These are phyloP conservation scores for Eimeria mitis DNA, from an alignment of 169 alveolate genomes.

Conservation along the genomic window DNA sequence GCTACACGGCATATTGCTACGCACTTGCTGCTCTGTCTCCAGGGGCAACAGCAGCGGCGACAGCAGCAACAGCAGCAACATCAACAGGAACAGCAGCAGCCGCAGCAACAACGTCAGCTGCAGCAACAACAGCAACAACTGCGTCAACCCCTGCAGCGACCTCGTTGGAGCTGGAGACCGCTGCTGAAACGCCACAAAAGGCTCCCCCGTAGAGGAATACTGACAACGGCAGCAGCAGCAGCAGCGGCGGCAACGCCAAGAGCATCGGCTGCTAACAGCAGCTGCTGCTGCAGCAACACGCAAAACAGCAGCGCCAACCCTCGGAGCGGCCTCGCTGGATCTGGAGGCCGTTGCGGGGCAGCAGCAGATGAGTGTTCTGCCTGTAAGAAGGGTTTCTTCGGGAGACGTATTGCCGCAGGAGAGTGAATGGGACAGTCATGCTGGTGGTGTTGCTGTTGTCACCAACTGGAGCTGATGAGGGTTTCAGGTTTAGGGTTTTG, in stretches of 20 bases:
- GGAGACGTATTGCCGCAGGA: neutral
- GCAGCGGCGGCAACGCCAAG: neutral
- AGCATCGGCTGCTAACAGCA: too few relatives aligned
- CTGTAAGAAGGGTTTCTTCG: neutral
- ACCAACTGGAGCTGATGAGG: neutral
- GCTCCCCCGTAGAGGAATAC: neutral
- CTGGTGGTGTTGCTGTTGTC: neutral
- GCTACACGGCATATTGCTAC: slow-evolving; percentile 56
- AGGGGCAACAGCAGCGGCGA: slow-evolving; percentile 46
- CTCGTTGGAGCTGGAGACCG: neutral
- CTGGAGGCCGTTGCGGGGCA: neutral
- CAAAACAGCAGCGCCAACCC: slow-evolving; percentile 16
- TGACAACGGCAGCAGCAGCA: neutral
- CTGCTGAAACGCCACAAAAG: neutral
- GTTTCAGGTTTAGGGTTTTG: too few relatives aligned
- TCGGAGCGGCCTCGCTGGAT: neutral
- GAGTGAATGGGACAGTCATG: neutral
- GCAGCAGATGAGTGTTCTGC: neutral
- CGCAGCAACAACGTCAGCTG: neutral
- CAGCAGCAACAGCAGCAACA: slow-evolving; percentile 40
- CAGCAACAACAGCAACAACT: slow-evolving; percentile 6
- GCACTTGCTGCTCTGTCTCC: slow-evolving; percentile 60
- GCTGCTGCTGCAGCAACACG: neutral
- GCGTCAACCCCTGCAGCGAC: neutral
- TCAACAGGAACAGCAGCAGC: neutral